Conservation (phyloP, 176 grass and related monocot genomes). For the Guadua angustifolia region DNA sequence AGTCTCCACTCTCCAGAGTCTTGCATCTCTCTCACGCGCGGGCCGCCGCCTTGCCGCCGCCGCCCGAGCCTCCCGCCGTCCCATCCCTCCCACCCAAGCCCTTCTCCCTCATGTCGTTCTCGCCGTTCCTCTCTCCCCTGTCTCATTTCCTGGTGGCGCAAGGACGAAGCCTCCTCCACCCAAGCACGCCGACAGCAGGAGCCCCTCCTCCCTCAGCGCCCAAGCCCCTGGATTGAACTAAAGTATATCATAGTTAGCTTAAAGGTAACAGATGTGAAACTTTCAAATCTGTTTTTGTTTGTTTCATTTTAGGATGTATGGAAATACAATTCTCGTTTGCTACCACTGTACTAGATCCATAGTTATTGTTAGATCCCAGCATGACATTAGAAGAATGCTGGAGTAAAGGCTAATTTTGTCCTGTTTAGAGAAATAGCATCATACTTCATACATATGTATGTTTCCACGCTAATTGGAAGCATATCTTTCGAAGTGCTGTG, state of each 20-base stretch:
- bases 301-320: not conserved
- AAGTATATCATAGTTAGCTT: not conserved
- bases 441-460: not conserved
- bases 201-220: too few relatives aligned
- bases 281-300: not conserved
- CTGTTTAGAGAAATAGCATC: too few relatives aligned
- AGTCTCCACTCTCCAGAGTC: too few relatives aligned
- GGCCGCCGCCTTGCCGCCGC: too few relatives aligned
- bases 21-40: too few relatives aligned
- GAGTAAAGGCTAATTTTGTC: not conserved
- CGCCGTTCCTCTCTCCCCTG: too few relatives aligned
- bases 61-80: too few relatives aligned
- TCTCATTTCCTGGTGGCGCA: too few relatives aligned
- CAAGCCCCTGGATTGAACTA: slow-evolving; percentile 4
- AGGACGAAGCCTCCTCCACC: too few relatives aligned
- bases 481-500: not conserved
- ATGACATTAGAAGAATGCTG: slow-evolving; percentile 9
- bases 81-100: too few relatives aligned
- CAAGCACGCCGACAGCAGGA: too few relatives aligned
- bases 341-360: not conserved
- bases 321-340: not conserved
- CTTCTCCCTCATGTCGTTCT: too few relatives aligned
- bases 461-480: not conserved
- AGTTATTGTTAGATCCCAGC: not conserved
- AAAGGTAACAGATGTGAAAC: not conserved